Evolutionary conservation across 2,329 filamentous ascomycete species (phyloP).

Genomic region (Trichoderma aggressivum): DNA sequence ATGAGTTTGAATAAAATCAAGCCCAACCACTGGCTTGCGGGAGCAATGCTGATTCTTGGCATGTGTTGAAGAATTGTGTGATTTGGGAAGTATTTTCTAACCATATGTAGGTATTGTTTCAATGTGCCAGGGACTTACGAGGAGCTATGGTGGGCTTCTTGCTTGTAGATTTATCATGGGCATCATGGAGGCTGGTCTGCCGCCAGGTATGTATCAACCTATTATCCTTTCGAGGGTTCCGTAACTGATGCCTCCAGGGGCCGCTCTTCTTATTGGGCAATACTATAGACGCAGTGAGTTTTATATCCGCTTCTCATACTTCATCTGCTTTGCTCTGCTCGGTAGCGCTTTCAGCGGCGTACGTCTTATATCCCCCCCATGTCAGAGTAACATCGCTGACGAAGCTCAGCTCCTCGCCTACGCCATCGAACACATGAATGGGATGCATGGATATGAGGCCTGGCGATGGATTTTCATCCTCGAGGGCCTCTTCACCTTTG

Average conservation of each 20-base stretch:
- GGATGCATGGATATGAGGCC: conserved; percentile 40
- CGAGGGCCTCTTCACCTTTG: conserved; percentile 35
- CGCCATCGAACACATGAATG: conserved; percentile 45
- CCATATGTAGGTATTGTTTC: neutral
- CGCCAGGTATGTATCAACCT: neutral
- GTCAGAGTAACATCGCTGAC: neutral
- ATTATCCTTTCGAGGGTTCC: neutral
- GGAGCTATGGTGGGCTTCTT: neutral
- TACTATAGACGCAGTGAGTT: neutral
- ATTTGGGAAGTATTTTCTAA: neutral
- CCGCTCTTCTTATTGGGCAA: neutral
- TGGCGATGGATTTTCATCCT: conserved; percentile 53
- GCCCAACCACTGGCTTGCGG: neutral
- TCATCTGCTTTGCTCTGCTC: neutral
- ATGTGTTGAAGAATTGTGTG: neutral
- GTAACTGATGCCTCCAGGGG: neutral
- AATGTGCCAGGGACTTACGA: neutral
- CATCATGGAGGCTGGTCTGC: neutral
- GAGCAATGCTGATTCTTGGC: neutral
- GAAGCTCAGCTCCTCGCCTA: conserved; percentile 41
- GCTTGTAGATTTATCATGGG: conserved; percentile 1
- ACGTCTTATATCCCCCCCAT: neutral
- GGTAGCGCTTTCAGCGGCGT: neutral
- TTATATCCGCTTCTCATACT: neutral
- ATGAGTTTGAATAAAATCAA: conserved; percentile 2